Evolutionary conservation across 2,329 filamentous ascomycete genomes (phyloP).

Genomic region (Talaromyces sp.): DNA sequence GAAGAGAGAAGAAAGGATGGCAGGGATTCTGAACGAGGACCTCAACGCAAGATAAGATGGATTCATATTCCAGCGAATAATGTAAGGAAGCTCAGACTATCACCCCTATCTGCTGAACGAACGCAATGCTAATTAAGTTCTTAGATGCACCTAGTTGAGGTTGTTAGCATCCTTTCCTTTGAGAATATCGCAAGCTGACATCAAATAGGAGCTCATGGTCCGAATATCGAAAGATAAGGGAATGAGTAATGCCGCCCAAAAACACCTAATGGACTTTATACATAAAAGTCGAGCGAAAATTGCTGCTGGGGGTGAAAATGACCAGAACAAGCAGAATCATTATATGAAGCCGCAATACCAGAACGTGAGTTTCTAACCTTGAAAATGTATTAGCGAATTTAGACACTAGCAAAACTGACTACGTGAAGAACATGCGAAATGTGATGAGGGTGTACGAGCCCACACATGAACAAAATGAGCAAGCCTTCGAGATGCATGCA

Average conservation of each 20-base stretch:
- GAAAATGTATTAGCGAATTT: not conserved
- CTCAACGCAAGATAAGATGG: not conserved
- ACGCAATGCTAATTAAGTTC: not conserved
- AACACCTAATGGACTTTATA: not conserved
- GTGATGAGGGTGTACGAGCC: not conserved
- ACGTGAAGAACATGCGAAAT: not conserved
- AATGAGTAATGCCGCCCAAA: not conserved
- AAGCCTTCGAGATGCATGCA: not conserved
- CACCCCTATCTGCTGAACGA: not conserved
- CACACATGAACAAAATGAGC: not conserved
- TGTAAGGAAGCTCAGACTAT: not conserved
- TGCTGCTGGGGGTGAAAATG: not conserved
- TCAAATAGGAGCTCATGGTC: constrained; percentile 6
- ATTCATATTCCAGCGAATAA: constrained; percentile 9
- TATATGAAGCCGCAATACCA: constrained; percentile 10
- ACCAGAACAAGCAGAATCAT: not conserved
- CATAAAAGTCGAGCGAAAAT: constrained; percentile 1
- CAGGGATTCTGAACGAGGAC: not conserved
- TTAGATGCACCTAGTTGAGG: not conserved
- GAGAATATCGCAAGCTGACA: not conserved
- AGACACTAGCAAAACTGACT: not conserved
- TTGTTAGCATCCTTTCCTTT: not conserved
- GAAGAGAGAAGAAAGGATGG: not conserved
- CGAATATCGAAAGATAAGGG: constrained; percentile 2
- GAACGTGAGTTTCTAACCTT: not conserved